Evolutionary conservation across 306 rosid species (phyloP).

Genomic region (Vicia villosa): DNA sequence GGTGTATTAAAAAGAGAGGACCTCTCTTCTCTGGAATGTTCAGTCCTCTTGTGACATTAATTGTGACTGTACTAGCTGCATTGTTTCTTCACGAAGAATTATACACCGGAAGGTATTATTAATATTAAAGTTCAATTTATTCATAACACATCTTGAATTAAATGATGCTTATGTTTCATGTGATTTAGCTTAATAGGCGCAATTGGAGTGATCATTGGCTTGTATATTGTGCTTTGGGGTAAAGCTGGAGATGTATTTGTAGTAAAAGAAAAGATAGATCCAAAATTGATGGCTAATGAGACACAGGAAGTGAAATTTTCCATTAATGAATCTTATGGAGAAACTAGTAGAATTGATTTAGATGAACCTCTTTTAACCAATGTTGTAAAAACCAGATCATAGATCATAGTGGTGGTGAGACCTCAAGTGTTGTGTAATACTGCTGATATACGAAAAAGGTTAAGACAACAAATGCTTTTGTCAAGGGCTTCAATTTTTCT

Average conservation of each 20-base stretch:
- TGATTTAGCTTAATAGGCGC: conserved; percentile 49
- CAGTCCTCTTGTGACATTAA: conserved; percentile 48
- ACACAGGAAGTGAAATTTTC: neutral
- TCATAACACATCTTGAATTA: neutral
- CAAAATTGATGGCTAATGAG: neutral
- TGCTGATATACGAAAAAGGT: no score
- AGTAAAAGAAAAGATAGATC: neutral
- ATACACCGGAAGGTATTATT: conserved; percentile 42
- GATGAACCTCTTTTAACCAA: conserved; percentile 40
- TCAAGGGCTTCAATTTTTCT: no score
- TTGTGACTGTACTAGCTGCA: conserved; percentile 52
- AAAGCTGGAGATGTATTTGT: conserved; percentile 44
- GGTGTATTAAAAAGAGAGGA: conserved; percentile 57
- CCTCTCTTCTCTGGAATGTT: conserved; percentile 59
- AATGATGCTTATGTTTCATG: neutral
- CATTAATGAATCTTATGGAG: neutral
- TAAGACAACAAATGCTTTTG: no score
- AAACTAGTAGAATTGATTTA: conserved; percentile 38
- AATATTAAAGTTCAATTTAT: neutral
- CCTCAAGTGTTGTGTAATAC: no score
- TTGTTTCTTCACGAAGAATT: conserved; percentile 52
- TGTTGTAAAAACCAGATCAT: neutral
- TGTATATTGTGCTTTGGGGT: conserved; percentile 66
- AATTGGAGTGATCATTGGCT: conserved; percentile 51
- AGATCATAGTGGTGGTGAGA: no score